Evolutionary conservation across 208 protist genomes (phyloP), one percentile per base, ranked within the genome.

Genomic region (Trypanosoma cruzi): DNA sequence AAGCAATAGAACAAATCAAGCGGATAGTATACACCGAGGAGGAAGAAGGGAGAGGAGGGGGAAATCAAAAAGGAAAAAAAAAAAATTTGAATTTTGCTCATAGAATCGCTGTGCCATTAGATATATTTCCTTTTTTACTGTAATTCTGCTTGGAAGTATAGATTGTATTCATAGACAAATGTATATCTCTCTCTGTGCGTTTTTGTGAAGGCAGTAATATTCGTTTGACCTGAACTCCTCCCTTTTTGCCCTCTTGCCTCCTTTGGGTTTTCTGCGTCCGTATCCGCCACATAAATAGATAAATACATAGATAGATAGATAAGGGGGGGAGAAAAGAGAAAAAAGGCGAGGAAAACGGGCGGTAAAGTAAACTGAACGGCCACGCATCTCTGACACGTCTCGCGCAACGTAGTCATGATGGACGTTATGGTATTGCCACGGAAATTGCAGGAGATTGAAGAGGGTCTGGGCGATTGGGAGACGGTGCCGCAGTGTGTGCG

Each of bases 401-500:
- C n/a, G n/a, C n/a, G n/a, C 34, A 36, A 49, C 13, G 68, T 36
- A 4, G 32, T 18, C 13, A 24, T 32, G 48, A 56, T 10, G 11
- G 22, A 49, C n/a, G 40, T 42, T 16, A 29, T 49, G 16, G 14
- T n/a, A 14, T 32, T 60, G 13, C 48, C 44, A 40, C 29, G 46
- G 8, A 24, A 50, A 10, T 20, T 60, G 29, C 36, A 26, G 5
- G 69, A 68, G 40, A 74, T 74, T 20, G 53, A 74, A 40, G 10
- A 29, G 26, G 69, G 69, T 28, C 24, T 31, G 22, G 69, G 69
- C 10, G 69, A 68, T 1, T 74, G 69, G 69, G 18, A 28, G 26
- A 16, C 28, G 10, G 69, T 74, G 37, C 61, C 58, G 53, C 37
- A n/a, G 22, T 74, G 69, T 46, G 61, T 74, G 31, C 69, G 69